Conservation (phyloP, 2,329 filamentous ascomycete genomes). For the Aspergillus flavus region DNA sequence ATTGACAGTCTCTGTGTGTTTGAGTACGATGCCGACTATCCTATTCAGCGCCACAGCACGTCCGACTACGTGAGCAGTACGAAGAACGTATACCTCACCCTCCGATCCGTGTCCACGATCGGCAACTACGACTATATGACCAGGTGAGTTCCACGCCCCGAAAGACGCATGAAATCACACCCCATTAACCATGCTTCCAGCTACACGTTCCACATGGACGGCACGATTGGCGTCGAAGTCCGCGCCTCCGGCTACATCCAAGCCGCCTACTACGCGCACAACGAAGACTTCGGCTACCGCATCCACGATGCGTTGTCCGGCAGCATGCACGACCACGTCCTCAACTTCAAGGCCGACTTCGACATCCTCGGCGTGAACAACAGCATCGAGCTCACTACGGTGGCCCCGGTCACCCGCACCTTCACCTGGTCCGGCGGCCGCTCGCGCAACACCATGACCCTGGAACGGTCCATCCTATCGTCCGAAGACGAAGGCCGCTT, state of each 20-base stretch:
- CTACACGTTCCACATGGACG: too few relatives aligned
- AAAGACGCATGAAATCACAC: too few relatives aligned
- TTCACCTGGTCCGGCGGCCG: slow-evolving; percentile 15
- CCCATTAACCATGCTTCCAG: too few relatives aligned
- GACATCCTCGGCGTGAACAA: slow-evolving; percentile 18
- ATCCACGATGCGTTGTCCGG: slow-evolving; percentile 19
- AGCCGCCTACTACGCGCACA: not conserved
- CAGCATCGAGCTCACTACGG: slow-evolving; percentile 14
- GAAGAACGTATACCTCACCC: slow-evolving; percentile 18
- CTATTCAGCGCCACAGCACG: slow-evolving; percentile 2
- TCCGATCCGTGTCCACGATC: slow-evolving; percentile 18
- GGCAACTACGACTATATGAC: slow-evolving; percentile 20
- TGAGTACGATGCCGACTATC: too few relatives aligned
- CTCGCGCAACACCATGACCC: too few relatives aligned
- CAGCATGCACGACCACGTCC: slow-evolving; percentile 19
- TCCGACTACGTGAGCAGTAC: slow-evolving; percentile 10
- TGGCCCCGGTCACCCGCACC: slow-evolving; percentile 12
- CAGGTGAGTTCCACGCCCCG: slow-evolving; percentile 13
- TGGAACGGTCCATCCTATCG: too few relatives aligned
- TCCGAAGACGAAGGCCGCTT: too few relatives aligned
- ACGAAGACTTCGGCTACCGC: slow-evolving; percentile 19
- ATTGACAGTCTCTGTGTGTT: too few relatives aligned
- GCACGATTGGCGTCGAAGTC: too few relatives aligned
- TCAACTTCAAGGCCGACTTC: slow-evolving; percentile 22
- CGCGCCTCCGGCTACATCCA: too few relatives aligned